Base-by-base conservation (phyloP, 2,329 filamentous ascomycete genomes). In the Xylariaceae sp. region DNA sequence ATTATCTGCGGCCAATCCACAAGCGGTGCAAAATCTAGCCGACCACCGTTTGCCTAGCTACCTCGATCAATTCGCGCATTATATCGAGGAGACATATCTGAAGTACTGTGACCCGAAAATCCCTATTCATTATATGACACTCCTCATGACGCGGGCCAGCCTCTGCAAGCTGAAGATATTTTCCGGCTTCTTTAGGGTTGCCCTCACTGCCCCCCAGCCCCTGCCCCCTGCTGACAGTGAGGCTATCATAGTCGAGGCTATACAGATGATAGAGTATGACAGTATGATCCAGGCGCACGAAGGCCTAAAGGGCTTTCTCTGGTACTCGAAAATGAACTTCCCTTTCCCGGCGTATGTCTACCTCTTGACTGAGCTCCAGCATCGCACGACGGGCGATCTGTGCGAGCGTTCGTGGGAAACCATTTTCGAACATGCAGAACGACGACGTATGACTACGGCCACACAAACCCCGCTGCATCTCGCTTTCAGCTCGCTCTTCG, bases 311-410 rank as follows among this genome's bases (percentile, higher is more conserved):
- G 74, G 77, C 2, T 84, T 80, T 60, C 72, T 72, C 49, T 85
- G 81, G 81, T 84, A 80, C 63, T 80, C 79, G 0, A 73, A 76
- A 60, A 77, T 83, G 62, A 75, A 84, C 65, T 81, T 84, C 52
- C 81, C 81, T 6, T 76, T 85, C 58, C 80, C 80, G 1, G 81
- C 79, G 1, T 84, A 84, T 67, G 80, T 84, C 66, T 83, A 80
- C 62, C 71, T 84, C 27, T 74, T 82, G 9, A 77, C 76, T 47
- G 80, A 83, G 62, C 71, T 85, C 39, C 77, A 78, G 4, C 68
- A 72, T 27, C 75, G 80, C 30, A 76, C 75, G 2, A 73, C 73
- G 0, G 81, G 81, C n/a, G 74, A 78, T 1, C 71, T 81, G 55
- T 80, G 80, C 51, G 80, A 84, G 62, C 76, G 79, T 8, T 80